Conservation (phyloP, 2,329 filamentous ascomycete species). For the Endothia cerciana region DNA sequence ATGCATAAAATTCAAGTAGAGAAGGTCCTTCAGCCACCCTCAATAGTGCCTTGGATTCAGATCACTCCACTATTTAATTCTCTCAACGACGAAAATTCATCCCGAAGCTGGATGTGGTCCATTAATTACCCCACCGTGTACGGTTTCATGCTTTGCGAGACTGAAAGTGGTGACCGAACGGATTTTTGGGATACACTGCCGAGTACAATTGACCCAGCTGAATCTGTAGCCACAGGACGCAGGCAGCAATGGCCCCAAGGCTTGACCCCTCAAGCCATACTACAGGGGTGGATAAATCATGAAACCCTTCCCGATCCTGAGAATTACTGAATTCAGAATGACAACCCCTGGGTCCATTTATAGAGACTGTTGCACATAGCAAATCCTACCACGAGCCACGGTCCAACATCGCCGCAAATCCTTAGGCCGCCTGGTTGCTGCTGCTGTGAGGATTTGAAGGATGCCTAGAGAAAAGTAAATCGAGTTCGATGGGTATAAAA, state of each 20-base stretch:
- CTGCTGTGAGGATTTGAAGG: neutral
- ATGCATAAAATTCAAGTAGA: no score
- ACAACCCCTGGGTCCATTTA: constrained; percentile 1
- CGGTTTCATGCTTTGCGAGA: neutral
- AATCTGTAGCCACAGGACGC: neutral
- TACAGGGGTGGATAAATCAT: neutral
- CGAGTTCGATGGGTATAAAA: neutral
- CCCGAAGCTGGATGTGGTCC: neutral
- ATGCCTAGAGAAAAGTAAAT: neutral
- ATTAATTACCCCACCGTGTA: no score
- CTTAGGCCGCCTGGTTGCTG: neutral
- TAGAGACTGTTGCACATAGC: neutral
- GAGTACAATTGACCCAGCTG: neutral
- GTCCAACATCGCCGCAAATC: neutral
- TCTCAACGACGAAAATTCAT: neutral
- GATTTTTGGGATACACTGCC: neutral
- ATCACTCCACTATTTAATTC: neutral
- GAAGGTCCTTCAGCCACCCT: no score
- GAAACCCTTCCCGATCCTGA: neutral
- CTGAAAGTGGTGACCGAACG: neutral
- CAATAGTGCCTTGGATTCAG: no score
- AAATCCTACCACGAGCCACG: neutral
- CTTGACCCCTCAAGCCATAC: neutral
- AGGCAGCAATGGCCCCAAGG: neutral
- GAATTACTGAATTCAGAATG: neutral